Conservation (phyloP, 2,329 filamentous ascomycete genomes). For the Ascochyta clinopodiicola region DNA sequence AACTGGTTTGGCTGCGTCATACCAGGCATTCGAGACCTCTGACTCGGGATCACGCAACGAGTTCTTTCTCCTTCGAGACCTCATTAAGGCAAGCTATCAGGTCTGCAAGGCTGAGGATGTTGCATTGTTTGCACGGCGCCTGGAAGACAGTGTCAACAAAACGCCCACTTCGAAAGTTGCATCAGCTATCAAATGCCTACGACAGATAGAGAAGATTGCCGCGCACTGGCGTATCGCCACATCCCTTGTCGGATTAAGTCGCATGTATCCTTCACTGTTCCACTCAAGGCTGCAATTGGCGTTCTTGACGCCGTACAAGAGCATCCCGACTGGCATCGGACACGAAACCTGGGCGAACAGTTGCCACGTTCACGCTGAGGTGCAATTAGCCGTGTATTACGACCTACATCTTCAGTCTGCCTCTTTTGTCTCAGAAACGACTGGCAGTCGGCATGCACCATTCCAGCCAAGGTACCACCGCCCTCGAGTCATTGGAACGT, state of each 20-base stretch:
- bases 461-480: neutral
- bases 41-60: neutral
- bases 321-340: constrained; percentile 11
- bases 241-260: neutral
- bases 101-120: constrained; percentile 2
- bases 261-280: neutral
- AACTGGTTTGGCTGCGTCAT: neutral
- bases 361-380: constrained; percentile 16
- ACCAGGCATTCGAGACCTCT: constrained; percentile 5
- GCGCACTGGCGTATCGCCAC: constrained; percentile 6
- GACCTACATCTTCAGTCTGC: neutral
- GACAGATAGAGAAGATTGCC: constrained; percentile 15
- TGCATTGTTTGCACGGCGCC: constrained; percentile 5
- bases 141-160: constrained; percentile 2
- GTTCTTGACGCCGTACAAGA: constrained; percentile 10
- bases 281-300: neutral
- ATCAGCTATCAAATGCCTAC: constrained; percentile 16
- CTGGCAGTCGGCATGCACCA: neutral
- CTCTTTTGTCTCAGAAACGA: neutral
- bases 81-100: constrained; percentile 8
- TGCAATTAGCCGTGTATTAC: constrained; percentile 12
- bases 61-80: neutral
- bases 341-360: constrained; percentile 13
- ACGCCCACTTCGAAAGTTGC: constrained; percentile 13
- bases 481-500: constrained; percentile 13